Base-by-base conservation (phyloP, 1,139 yeast genomes). In the Zygosaccharomyces sapae region DNA sequence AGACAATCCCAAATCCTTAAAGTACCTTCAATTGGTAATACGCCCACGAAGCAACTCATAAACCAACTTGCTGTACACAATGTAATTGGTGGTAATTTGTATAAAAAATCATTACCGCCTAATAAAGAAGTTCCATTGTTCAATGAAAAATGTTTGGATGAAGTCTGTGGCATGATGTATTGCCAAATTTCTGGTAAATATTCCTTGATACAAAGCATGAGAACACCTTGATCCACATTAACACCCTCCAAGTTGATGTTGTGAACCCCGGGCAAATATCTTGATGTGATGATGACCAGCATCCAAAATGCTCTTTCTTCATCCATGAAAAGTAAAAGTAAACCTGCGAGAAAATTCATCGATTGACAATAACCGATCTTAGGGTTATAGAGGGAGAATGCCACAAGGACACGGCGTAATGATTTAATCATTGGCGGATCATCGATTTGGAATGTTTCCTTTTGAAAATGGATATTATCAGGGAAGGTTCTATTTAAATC, bases 31-130 rank as follows among this genome's bases (percentile, higher is more conserved):
- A 87, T 79, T 0, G 97, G 98, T 35, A 92, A 68, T 1, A 82
- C 79, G 0, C 96, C 96, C 35, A 90, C 88, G 68, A 86, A 92
- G 4, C 88, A 78, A 54, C 96, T 86, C 98, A 92, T 92, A 65
- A 92, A 92, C 98, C 98, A 92, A 43, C 96, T 83, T 0, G 97
- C 90, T 0, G 97, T 90, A 55, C 95, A 95, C 38, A 92, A 73
- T 0, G 97, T 86, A 4, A 92, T 80, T 0, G 97, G 96, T 1
- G 98, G 98, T 44, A 89, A 69, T 55, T 85, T 81, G 16, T 80
- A 73, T 43, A 90, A 72, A 46, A 85, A 83, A 61, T 83, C 89
- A 53, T 80, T 83, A 41, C 78, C 62, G 2, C 47, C 38, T 13
- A 38, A 31, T n/a, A 49, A 12, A 38, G 43, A 37, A 7, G 38